Conservation (phyloP, 192 early-diverging fungal species). For the Backusella macrospora region DNA sequence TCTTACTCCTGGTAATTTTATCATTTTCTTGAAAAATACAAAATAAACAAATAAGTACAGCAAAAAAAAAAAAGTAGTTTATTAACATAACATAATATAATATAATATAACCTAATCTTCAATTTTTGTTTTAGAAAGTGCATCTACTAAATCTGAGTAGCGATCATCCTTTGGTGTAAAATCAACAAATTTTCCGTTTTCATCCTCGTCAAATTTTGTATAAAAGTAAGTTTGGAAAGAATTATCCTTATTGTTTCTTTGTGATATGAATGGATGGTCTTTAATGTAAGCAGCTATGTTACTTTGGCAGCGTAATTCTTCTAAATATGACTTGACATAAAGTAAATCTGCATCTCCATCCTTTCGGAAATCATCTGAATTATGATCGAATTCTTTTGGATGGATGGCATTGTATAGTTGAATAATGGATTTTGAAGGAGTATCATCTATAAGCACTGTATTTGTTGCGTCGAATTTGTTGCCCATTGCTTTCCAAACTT, state of each 20-base stretch:
- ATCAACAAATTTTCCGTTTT: background rate
- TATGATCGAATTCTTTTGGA: constrained; percentile 44
- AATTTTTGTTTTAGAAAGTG: background rate
- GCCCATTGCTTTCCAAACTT: constrained; percentile 46
- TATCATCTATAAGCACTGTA: constrained; percentile 59
- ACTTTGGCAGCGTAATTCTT: constrained; percentile 27
- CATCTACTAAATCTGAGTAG: background rate
- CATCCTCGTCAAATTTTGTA: background rate
- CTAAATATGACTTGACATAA: constrained; percentile 46
- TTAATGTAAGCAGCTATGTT: constrained; percentile 54
- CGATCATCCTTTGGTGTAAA: background rate
- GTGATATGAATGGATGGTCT: constrained; percentile 37
- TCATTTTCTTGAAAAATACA: too few species aligned
- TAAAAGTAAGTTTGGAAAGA: background rate
- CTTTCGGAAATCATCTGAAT: background rate
- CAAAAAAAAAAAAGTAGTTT: too few species aligned
- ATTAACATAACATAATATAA: too few species aligned
- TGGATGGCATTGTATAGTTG: constrained; percentile 54
- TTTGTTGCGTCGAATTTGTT: constrained; percentile 47
- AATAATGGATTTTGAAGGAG: constrained; percentile 47
- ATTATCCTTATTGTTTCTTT: background rate
- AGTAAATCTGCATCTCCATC: constrained; percentile 45
- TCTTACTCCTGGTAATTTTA: too few species aligned
- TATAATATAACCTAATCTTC: background rate
- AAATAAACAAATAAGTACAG: too few species aligned